Base-by-base conservation (phyloP, 345 rosid species). In the Pistacia vera region DNA sequence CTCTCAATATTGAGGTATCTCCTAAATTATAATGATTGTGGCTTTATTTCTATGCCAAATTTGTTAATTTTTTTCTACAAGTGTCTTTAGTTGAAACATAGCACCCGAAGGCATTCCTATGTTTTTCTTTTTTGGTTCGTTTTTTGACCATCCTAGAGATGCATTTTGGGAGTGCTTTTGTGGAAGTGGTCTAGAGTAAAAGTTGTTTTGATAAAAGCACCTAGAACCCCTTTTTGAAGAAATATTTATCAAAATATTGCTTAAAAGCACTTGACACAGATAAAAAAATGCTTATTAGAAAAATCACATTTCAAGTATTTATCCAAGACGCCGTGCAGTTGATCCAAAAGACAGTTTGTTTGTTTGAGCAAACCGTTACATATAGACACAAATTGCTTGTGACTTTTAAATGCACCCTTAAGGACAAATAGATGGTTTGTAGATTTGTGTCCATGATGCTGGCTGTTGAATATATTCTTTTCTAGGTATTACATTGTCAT, bases 1-100 rank as follows among this genome's bases (percentile, higher is more conserved):
- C 95, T 46, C 97, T 91, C 57, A 90, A 92, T 75, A 70, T 92
- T 25, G 97, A 94, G 95, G 97, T 90, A 68, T 56, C 41, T 64
- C 4, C 49, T 41, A 30, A 9, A 41, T 8, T 3, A 20, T 51
- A 38, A 1, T 51, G 3, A 20, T 64, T 36, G 4, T 12, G 18
- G 68, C 51, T 8, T 38, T 36, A 22, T 36, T 36, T 64, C 13
- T 64, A 64, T n/a, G 14, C 11, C 12, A 36, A 38, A 30, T 63
- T 1, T 63, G 8, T 14, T 33, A 8, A n/a, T 14, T 14, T 18
- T 14, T 30, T 63, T 33, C 20, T 30, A 33, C 46, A 33, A 14
- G 46, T 14, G 44, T 63, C 38, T 63, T 63, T 30, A 18, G 2
- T 46, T 66, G 70, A 66, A 48, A 66, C 36, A 25, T 25, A 48